phyloP scores from a whole-genome alignment of 768 basidiomycete genomes.

The Mycena crocata region DNA sequence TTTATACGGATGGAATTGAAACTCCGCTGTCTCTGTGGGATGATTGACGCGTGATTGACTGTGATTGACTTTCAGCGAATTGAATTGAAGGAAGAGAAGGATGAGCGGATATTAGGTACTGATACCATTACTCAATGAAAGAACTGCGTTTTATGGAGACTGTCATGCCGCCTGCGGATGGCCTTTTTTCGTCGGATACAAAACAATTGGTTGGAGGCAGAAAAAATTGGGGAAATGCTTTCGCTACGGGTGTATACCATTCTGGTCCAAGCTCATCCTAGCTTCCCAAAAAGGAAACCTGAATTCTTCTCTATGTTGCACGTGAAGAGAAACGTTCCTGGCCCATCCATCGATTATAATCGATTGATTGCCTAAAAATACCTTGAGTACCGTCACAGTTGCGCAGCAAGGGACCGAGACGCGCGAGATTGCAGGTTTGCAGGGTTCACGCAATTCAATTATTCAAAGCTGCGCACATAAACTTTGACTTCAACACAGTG shows the following conservation, averaged over 20 bases:
- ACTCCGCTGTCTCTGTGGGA: conserved; percentile 16
- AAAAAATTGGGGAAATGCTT: neutral
- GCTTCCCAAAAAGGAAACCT: conserved; percentile 20
- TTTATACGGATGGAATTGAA: conserved; percentile 5
- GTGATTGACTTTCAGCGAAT: neutral
- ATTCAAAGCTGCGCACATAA: neutral
- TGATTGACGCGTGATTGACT: neutral
- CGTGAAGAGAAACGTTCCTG: conserved; percentile 10
- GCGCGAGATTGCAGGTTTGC: too few relatives aligned
- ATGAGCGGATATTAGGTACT: too few relatives aligned
- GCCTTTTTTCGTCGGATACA: neutral
- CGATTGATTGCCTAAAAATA: conserved; percentile 9
- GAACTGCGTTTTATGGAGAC: too few relatives aligned
- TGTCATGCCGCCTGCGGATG: too few relatives aligned
- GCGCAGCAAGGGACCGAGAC: neutral
- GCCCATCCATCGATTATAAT: conserved; percentile 7
- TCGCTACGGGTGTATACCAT: neutral
- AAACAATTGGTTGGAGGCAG: neutral
- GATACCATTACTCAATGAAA: too few relatives aligned
- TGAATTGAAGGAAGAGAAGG: neutral
- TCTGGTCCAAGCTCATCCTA: neutral
- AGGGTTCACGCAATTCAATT: too few relatives aligned
- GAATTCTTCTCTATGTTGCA: neutral
- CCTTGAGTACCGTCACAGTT: neutral
- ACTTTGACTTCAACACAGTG: neutral